phyloP scores from a whole-genome alignment of 257 asterid species.

The Capsicum chinense region DNA sequence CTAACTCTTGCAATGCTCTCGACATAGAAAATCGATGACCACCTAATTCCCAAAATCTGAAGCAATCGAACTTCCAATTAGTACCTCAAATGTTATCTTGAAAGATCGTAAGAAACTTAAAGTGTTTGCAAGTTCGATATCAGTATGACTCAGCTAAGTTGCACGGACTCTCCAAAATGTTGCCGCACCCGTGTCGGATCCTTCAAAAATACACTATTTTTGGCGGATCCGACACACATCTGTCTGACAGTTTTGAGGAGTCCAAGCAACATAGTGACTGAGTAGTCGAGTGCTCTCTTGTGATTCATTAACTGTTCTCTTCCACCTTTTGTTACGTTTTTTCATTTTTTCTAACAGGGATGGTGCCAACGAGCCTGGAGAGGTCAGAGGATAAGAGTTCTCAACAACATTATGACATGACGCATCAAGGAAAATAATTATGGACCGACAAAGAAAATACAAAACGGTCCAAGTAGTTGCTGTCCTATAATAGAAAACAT shows the following conservation, averaged over 20 bases:
- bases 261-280: background rate
- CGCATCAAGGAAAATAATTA: background rate
- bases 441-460: background rate
- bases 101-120: background rate
- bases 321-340: background rate
- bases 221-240: no score
- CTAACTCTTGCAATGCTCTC: constrained; percentile 96
- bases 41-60: constrained; percentile 75
- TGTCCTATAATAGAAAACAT: background rate
- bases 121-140: background rate
- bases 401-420: background rate
- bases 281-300: background rate
- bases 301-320: background rate
- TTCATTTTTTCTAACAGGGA: background rate
- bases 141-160: background rate
- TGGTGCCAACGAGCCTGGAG: background rate
- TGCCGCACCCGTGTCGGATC: no score
- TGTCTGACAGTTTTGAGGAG: no score
- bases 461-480: background rate
- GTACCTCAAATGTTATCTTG: background rate
- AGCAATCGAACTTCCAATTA: constrained; percentile 23
- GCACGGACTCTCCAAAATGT: no score
- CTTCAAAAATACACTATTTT: no score
- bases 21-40: constrained; percentile 87
- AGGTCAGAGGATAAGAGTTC: constrained; percentile 13